Base-by-base conservation (phyloP, 495 filamentous ascomycete species). In the Ascobolus immersus region DNA sequence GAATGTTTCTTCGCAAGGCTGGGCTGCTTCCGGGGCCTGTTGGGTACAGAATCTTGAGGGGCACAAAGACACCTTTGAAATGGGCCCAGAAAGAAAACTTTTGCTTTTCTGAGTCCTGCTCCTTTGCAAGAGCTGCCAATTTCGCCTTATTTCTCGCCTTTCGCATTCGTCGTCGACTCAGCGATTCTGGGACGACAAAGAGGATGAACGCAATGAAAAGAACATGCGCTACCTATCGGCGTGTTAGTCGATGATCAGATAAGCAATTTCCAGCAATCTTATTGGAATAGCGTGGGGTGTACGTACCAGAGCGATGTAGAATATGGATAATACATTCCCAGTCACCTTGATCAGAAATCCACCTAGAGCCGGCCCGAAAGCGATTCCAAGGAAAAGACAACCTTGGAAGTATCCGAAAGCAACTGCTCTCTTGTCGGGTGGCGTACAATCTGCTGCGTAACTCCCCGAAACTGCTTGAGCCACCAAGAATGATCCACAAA, bases 361-460 rank as follows among this genome's bases (percentile, higher is more conserved):
- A 3, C 77, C 74, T 6, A 86, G 39, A 10, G 79, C 57, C 2
- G 86, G 86, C 0, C 86, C 86, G 9, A 75, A 39, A 4, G 86
- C 82, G 29, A 93, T 69, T 17, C 86, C 86, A 6, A 65, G 61
- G 45, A 91, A 96, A 11, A 96, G 58, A 43, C 70, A 72, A 10
- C 77, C 80, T 44, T 93, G 79, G 39, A 91, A 73, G 41, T 77
- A 78, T 2, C 76, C 81, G 50, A 96, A 91, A 15, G 70, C 67
- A n/a, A 86, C 73, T 29, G 71, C 77, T 13, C 86, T 67, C 38
- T 65, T 64, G 18, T 70, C 68, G 0, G 78, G 75, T 11, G 69
- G 57, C 9, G 86, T 84, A 52, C 79, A 91, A 48, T 96, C 86
- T 25, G 77, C 65, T 4, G 71, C 73, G 49, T 94, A 96, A 0